Evolutionary conservation across 2,329 filamentous ascomycete genomes (phyloP), one percentile per base, ranked within the genome.

Genomic region (Aureobasidium mangrovei): DNA sequence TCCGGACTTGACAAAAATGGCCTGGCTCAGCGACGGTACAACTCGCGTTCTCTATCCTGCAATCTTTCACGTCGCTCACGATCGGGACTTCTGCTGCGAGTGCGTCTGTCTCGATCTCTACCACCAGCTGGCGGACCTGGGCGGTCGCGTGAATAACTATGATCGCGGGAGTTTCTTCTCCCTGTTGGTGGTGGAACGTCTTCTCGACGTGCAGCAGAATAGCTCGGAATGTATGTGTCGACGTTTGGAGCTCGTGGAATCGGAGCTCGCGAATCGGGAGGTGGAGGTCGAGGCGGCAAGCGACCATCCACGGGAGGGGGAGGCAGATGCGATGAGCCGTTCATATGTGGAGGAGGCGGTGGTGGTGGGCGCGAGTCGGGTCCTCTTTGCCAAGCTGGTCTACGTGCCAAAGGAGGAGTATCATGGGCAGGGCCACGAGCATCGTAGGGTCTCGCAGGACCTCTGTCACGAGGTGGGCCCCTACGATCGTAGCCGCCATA

Each of bases 211-310:
- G 58, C 46, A 43, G 58, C 41, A 33, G 61, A 55, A 55, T 75
- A 76, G 43, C 67, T 68, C 1, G 74, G 74, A 29, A 75, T 72
- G 58, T 76, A 76, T 0, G 69, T 73, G 56, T 76, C 74, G 6
- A 63, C 63, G 51, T 64, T 63, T 8, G 59, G 51, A 46, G 57
- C 45, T 24, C 57, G 43, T 32, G 44, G 18, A 18, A 7, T 33
- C 45, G 29, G 18, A 43, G 42, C 57, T 12, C 33, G 32, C 43
- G 39, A 39, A 49, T 38, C 59, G 46, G 69, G 69, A 18, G 69
- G 67, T 40, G 68, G 66, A 1, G 68, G 55, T n/a, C 60, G 59
- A 42, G 62, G 56, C 0, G 59, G 54, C 5, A 60, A 56, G 7
- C 56, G 57, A 24, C 47, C 33, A 29, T 60, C 61, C 4, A 58